A percentile compares a stretch with the other conserved stretches of the same genome.
These are phyloP conservation scores for Trifolium subterraneum DNA, from an alignment of 306 rosid species.

Conservation along the genomic window DNA sequence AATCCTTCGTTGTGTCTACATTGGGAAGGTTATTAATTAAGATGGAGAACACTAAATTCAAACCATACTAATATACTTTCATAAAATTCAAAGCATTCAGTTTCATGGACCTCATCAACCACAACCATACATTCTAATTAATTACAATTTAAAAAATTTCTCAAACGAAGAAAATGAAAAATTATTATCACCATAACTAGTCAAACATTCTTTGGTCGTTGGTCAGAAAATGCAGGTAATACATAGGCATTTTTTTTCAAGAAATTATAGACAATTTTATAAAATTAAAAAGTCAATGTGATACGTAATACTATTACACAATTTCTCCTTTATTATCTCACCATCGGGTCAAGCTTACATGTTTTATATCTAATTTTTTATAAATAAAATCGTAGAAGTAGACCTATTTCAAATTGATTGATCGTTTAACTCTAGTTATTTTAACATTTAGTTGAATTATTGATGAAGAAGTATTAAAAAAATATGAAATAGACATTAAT, in stretches of 20 bases:
- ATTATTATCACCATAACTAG: not conserved
- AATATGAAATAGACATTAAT: constrained; percentile 14
- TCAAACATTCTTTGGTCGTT: constrained; percentile 43
- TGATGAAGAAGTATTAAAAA: constrained; percentile 37
- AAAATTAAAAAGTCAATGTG: constrained; percentile 34
- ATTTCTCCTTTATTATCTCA: constrained; percentile 32
- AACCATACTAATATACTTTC: constrained; percentile 5
- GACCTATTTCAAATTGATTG: constrained; percentile 25
- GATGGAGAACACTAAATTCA: constrained; percentile 36
- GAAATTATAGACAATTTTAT: constrained; percentile 21
- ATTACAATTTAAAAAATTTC: not conserved
- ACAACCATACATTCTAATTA: not conserved
- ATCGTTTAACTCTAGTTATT: constrained; percentile 31
- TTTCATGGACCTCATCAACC: constrained; percentile 35
- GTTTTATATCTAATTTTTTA: not conserved
- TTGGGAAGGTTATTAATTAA: not conserved
- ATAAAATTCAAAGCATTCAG: constrained; percentile 34
- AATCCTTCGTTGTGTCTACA: not conserved
- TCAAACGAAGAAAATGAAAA: constrained; percentile 11
- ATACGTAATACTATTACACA: constrained; percentile 20
- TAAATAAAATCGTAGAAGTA: constrained; percentile 2
- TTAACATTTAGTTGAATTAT: constrained; percentile 52
- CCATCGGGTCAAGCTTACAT: constrained; percentile 37
- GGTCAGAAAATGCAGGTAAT: constrained; percentile 63
- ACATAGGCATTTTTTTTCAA: constrained; percentile 38